Conservation (phyloP, 2,329 filamentous ascomycete species). For the Phialocephala sp. region DNA sequence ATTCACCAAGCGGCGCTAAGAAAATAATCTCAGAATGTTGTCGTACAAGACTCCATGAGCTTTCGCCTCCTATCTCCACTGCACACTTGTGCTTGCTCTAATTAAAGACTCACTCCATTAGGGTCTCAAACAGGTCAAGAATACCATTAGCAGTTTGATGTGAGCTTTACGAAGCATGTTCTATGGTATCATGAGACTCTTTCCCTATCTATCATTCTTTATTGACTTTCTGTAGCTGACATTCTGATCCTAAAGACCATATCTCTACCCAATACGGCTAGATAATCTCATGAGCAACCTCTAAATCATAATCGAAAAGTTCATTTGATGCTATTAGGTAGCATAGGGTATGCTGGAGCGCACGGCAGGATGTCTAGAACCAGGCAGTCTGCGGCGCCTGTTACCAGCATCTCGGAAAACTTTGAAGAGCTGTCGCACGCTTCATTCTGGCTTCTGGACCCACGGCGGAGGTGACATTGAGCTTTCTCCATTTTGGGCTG, state of each 20-base stretch:
- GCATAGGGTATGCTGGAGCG: conserved; percentile 62
- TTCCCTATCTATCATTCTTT: not conserved
- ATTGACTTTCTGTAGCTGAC: not conserved
- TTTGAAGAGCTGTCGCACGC: conserved; percentile 49
- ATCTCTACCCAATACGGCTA: conserved; percentile 8
- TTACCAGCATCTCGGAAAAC: conserved; percentile 46
- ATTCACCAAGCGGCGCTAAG: not conserved
- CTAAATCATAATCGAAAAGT: conserved; percentile 10
- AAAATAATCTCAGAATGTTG: conserved; percentile 21
- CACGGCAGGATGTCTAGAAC: conserved; percentile 60
- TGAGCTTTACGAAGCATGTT: conserved; percentile 33
- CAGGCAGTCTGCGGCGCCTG: conserved; percentile 59
- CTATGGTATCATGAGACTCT: conserved; percentile 24
- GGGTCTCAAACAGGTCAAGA: not conserved
- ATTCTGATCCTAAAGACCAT: conserved; percentile 8
- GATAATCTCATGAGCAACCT: conserved; percentile 9
- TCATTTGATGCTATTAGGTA: conserved; percentile 15
- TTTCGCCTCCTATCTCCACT: conserved; percentile 13
- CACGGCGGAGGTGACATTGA: conserved; percentile 51
- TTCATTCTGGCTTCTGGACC: conserved; percentile 61
- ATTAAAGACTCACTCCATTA: not conserved
- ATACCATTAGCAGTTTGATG: not conserved
- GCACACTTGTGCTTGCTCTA: not conserved
- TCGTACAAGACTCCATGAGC: conserved; percentile 18
- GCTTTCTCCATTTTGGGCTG: conserved; percentile 41